phyloP scores from a whole-genome alignment of 2,329 filamentous ascomycete genomes.

The Fonsecaea multimorphosa region DNA sequence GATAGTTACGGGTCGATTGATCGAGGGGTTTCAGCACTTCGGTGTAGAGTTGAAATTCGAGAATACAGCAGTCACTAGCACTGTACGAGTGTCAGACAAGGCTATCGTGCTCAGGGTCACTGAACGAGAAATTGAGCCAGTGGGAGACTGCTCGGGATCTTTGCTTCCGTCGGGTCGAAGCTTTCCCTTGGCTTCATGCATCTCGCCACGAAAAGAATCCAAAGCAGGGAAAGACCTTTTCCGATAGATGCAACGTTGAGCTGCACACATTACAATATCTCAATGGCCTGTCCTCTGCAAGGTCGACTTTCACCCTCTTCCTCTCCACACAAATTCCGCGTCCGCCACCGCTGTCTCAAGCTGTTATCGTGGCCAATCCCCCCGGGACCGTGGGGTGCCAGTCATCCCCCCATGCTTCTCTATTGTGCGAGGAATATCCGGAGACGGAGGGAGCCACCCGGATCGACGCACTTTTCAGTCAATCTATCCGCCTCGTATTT shows the following conservation, averaged over 20 bases:
- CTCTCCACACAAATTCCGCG: not conserved
- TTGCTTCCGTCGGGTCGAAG: constrained; percentile 18
- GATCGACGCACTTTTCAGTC: not conserved
- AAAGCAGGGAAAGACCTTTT: not conserved
- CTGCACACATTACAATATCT: not conserved
- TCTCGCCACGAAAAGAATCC: not conserved
- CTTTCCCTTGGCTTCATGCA: constrained; percentile 14
- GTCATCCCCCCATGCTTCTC: not conserved
- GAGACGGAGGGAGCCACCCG: constrained; percentile 7
- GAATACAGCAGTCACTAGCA: not conserved
- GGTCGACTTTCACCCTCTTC: constrained; percentile 21
- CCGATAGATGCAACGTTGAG: constrained; percentile 10
- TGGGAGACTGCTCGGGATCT: not conserved
- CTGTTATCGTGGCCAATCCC: constrained; percentile 9
- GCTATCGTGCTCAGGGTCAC: not conserved
- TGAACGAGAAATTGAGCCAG: not conserved
- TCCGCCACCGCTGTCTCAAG: constrained; percentile 7
- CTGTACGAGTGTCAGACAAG: not conserved
- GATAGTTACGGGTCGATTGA: not conserved
- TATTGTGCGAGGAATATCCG: constrained; percentile 16
- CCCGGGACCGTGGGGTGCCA: constrained; percentile 5
- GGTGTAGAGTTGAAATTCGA: not conserved
- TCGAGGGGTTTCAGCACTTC: not conserved
- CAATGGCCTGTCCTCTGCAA: not conserved
- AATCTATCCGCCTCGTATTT: constrained; percentile 3